phyloP scores from a whole-genome alignment of 345 rosid species.

The Gynandropsis gynandra region DNA sequence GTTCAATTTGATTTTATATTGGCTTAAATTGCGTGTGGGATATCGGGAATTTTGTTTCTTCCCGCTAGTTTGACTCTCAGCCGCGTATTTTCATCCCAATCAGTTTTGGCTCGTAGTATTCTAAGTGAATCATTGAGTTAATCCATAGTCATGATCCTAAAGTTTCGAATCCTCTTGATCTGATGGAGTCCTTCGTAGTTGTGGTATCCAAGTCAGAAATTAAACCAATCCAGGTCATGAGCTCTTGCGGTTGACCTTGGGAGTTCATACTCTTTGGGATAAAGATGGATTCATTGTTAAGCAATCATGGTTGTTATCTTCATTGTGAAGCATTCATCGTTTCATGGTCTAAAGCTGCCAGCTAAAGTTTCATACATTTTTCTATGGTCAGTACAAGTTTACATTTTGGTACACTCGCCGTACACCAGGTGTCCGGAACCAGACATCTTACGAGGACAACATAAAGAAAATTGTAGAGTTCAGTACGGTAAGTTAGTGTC shows the following conservation, averaged over 20 bases:
- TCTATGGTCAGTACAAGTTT: constrained; percentile 58
- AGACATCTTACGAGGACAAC: constrained; percentile 90
- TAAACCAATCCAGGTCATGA: too few species aligned
- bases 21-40: constrained; percentile 6
- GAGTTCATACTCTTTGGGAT: too few species aligned
- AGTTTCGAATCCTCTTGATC: too few species aligned
- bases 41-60: neutral
- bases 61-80: too few species aligned
- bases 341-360: too few species aligned
- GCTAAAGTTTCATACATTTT: constrained; percentile 14
- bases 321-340: neutral
- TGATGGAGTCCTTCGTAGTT: neutral
- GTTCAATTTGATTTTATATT: constrained; percentile 1
- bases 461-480: constrained; percentile 89
- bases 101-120: too few species aligned
- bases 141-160: too few species aligned
- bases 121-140: too few species aligned
- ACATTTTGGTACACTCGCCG: constrained; percentile 97
- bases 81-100: too few species aligned
- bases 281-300: constrained; percentile 5
- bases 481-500: constrained; percentile 54
- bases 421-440: constrained; percentile 78
- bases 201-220: too few species aligned
- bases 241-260: too few species aligned
- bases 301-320: too few species aligned